A percentile compares a stretch with the other conserved stretches of the same genome.
Evolutionary conservation across 352 stramenopile genomes (phyloP).

Genomic region (Pythium vanterpoolii): DNA sequence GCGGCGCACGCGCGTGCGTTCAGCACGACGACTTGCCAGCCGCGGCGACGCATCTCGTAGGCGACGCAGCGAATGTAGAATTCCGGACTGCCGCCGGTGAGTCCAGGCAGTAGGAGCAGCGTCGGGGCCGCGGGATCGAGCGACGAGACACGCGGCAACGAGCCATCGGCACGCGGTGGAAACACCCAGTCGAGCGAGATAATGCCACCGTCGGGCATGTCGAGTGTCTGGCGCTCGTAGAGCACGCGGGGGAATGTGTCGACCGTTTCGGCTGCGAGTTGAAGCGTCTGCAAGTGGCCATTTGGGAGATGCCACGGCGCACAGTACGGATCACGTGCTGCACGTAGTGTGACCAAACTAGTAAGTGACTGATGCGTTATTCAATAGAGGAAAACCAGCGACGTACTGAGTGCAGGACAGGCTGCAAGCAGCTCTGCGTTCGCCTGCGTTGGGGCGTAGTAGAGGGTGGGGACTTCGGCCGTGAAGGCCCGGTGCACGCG

Average conservation of each 20-base stretch:
- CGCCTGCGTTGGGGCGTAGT: slow-evolving; percentile 33
- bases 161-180: slow-evolving; percentile 18
- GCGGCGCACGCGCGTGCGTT: slow-evolving; percentile 68
- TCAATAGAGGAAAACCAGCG: too few relatives aligned
- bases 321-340: slow-evolving; percentile 48
- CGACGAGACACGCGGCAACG: slow-evolving; percentile 20
- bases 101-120: slow-evolving; percentile 51
- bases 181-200: slow-evolving; percentile 76
- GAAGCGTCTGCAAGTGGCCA: slow-evolving; percentile 56
- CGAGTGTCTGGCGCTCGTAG: slow-evolving; percentile 59
- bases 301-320: slow-evolving; percentile 61
- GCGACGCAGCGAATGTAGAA: slow-evolving; percentile 65
- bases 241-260: slow-evolving; percentile 27
- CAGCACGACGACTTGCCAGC: slow-evolving; percentile 73
- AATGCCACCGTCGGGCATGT: slow-evolving; percentile 61
- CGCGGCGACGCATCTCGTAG: slow-evolving; percentile 28
- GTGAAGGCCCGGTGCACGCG: slow-evolving; percentile 33
- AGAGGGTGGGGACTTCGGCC: slow-evolving; percentile 37
- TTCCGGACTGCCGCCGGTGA: slow-evolving; percentile 58
- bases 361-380: too few relatives aligned
- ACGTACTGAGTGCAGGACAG: slow-evolving; percentile 48
- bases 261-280: slow-evolving; percentile 38
- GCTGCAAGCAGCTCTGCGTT: slow-evolving; percentile 37
- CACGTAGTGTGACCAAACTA: too few relatives aligned
- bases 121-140: slow-evolving; percentile 36